A percentile compares a stretch with the other conserved stretches of the same genome.
Conservation (phyloP, 2,329 filamentous ascomycete genomes). For the Pseudogymnoascus sp. region DNA sequence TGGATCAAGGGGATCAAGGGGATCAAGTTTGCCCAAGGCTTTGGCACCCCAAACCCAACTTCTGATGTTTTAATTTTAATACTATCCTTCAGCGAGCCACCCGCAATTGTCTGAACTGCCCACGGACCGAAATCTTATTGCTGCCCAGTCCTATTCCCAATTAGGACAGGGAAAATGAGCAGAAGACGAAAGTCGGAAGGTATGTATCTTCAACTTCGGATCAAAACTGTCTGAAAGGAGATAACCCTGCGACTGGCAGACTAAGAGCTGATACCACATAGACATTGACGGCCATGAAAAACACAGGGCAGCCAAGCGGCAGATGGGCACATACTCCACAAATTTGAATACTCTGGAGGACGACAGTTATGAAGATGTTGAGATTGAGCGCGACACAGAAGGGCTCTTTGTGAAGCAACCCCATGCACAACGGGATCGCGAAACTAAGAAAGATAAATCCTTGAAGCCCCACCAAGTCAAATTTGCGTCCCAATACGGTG, state of each 20-base stretch:
- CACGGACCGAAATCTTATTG: not conserved
- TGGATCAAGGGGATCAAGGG: not conserved
- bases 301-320: not conserved
- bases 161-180: not conserved
- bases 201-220: not conserved
- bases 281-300: not conserved
- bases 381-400: not conserved
- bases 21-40: not conserved
- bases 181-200: not conserved
- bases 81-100: not conserved
- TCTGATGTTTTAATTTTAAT: not conserved
- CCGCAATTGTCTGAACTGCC: not conserved
- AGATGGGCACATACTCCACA: not conserved
- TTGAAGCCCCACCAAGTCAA: not conserved
- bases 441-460: not conserved
- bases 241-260: not conserved
- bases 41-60: not conserved
- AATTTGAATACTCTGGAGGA: not conserved
- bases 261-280: not conserved
- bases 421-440: not conserved
- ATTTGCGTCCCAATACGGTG: not conserved
- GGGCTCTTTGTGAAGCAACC: conserved; percentile 1
- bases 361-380: not conserved
- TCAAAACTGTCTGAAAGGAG: not conserved
- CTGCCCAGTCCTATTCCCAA: not conserved